These are phyloP conservation scores for Boletellus ananas DNA, from an alignment of 768 basidiomycete species.

Conservation along the genomic window DNA sequence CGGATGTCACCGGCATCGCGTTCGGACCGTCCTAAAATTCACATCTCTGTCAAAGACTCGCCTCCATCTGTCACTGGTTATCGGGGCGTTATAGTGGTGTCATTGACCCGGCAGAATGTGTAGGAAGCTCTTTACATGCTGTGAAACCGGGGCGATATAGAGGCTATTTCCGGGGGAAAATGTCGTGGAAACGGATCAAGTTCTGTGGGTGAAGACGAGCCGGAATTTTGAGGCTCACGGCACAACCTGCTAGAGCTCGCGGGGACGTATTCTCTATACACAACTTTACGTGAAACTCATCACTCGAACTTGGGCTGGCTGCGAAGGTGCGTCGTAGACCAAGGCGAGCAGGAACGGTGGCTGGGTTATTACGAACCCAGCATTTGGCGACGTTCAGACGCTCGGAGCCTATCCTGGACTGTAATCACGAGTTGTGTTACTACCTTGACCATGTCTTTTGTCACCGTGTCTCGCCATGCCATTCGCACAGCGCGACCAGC, in stretches of 20 bases:
- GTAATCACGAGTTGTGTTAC: background rate
- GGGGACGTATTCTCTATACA: too few relatives aligned
- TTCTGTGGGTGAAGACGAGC: too few relatives aligned
- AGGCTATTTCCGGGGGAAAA: background rate
- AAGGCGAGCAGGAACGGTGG: too few relatives aligned
- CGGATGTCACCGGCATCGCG: background rate
- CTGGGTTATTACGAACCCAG: background rate
- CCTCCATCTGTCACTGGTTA: background rate
- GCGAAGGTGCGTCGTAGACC: too few relatives aligned
- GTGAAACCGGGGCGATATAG: background rate
- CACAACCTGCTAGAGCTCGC: too few relatives aligned
- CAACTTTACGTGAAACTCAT: background rate
- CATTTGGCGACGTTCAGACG: too few relatives aligned
- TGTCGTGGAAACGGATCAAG: background rate
- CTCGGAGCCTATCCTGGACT: background rate
- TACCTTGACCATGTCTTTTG: constrained; percentile 17
- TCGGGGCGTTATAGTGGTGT: background rate
- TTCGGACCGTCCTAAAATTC: background rate
- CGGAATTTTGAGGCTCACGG: too few relatives aligned
- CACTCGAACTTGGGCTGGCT: too few relatives aligned
- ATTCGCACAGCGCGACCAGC: constrained; percentile 2
- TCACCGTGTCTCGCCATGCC: constrained; percentile 2
- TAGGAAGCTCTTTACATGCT: background rate
- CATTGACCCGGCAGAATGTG: background rate
- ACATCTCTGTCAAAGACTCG: background rate